Percentiles rank a stretch among this genome's conserved stretches.
Conservation (phyloP, 257 asterid genomes). For the Henckelia pumila region DNA sequence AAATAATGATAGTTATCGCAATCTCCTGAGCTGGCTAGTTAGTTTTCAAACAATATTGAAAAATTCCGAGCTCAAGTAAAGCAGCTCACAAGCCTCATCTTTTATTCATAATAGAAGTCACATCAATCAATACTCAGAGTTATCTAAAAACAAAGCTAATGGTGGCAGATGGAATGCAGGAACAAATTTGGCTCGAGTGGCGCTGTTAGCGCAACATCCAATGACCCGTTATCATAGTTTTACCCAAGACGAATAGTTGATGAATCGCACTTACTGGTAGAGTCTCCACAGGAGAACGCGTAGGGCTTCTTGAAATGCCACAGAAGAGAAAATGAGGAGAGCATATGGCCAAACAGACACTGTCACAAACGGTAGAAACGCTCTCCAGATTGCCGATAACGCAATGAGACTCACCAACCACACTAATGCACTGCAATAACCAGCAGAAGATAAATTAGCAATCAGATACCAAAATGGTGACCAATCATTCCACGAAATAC, state of each 20-base stretch:
- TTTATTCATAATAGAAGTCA: too few species aligned
- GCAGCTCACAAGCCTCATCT: too few species aligned
- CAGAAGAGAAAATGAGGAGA: conserved; percentile 63
- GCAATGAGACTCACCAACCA: conserved; percentile 91
- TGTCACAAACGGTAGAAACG: conserved; percentile 73
- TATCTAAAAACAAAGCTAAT: too few species aligned
- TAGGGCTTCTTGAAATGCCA: conserved; percentile 77
- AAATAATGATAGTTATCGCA: too few species aligned
- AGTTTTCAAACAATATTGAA: too few species aligned
- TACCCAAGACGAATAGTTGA: not conserved
- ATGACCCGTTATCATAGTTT: not conserved
- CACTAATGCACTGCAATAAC: conserved; percentile 58
- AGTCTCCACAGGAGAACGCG: conserved; percentile 75
- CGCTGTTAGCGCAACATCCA: not conserved
- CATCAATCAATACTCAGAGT: too few species aligned
- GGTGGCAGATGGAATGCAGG: too few species aligned
- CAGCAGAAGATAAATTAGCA: conserved; percentile 13
- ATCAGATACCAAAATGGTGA: not conserved
- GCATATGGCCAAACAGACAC: conserved; percentile 58
- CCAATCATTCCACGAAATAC: not conserved
- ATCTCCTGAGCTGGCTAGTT: too few species aligned
- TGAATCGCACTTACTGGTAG: conserved; percentile 49
- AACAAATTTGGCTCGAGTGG: too few species aligned
- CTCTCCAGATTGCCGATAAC: conserved; percentile 82
- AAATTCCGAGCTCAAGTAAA: too few species aligned